Percentiles rank a stretch among this genome's conserved stretches.
Evolutionary conservation across 306 rosid species (phyloP).

Genomic region (Quercus bicolor): DNA sequence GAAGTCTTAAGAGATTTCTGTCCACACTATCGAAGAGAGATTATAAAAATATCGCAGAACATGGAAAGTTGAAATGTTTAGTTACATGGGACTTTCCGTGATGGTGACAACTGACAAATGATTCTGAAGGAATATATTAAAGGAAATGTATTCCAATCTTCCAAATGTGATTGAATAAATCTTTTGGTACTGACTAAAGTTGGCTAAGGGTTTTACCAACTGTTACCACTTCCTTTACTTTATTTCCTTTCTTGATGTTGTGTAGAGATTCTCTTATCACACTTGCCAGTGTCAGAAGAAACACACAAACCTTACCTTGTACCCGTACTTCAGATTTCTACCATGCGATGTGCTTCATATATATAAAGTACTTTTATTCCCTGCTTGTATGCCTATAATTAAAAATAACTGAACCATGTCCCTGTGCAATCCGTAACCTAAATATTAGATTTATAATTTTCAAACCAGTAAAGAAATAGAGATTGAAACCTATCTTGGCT

Average conservation of each 20-base stretch:
- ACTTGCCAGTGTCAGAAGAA: slow-evolving; percentile 29
- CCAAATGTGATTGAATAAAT: slow-evolving; percentile 21
- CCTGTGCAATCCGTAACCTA: no score
- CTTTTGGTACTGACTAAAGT: slow-evolving; percentile 30
- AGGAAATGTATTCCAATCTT: slow-evolving; percentile 42
- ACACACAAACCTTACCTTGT: slow-evolving; percentile 13
- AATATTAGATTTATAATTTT: no score
- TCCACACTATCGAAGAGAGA: not conserved
- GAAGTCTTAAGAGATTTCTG: not conserved
- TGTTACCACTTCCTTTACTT: slow-evolving; percentile 11
- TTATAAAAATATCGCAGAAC: not conserved
- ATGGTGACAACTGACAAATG: slow-evolving; percentile 35
- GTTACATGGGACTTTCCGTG: slow-evolving; percentile 59
- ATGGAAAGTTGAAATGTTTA: slow-evolving; percentile 46
- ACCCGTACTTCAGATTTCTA: not conserved
- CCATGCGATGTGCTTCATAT: not conserved
- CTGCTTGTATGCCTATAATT: not conserved
- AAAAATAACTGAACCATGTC: not conserved
- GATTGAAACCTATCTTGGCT: no score
- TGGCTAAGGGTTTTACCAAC: not conserved
- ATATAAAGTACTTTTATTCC: no score
- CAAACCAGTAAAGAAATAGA: no score
- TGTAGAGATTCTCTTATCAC: slow-evolving; percentile 31
- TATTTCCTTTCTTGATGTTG: slow-evolving; percentile 13
- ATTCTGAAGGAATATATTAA: slow-evolving; percentile 53